Conservation (phyloP, 257 asterid species). For the Solanum sejunctum region DNA sequence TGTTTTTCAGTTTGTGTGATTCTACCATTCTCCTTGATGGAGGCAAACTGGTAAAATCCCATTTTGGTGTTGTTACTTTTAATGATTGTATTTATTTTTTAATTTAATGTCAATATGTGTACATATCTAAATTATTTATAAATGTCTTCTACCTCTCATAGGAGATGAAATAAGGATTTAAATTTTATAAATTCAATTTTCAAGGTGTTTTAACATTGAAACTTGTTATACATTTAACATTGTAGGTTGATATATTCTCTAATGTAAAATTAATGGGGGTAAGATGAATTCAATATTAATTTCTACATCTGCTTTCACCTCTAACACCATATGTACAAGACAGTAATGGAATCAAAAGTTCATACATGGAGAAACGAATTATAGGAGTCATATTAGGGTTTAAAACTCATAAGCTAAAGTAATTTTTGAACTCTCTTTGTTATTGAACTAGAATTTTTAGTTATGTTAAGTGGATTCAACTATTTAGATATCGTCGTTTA, state of each 20-base stretch:
- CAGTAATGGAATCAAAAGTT: too few relatives aligned
- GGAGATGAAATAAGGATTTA: neutral
- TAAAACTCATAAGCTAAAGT: neutral
- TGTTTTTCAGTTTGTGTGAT: too few relatives aligned
- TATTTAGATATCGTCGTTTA: too few relatives aligned
- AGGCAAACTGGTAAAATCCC: neutral
- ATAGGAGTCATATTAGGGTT: neutral
- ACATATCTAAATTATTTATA: neutral
- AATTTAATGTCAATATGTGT: too few relatives aligned
- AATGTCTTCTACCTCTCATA: neutral
- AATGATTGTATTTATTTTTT: neutral
- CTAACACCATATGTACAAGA: neutral
- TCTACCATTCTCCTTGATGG: neutral
- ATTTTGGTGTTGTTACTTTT: neutral
- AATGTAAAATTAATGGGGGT: too few relatives aligned
- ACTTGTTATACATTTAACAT: too few relatives aligned
- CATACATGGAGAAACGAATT: neutral
- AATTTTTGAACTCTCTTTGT: neutral
- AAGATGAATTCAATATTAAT: too few relatives aligned
- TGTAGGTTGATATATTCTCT: neutral
- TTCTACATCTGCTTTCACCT: too few relatives aligned
- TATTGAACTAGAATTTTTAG: too few relatives aligned
- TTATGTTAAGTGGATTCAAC: neutral
- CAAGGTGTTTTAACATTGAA: neutral
- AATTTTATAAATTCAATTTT: too few relatives aligned